phyloP scores from a whole-genome alignment of 768 basidiomycete genomes.

The Leccinum olivaceopallidum region DNA sequence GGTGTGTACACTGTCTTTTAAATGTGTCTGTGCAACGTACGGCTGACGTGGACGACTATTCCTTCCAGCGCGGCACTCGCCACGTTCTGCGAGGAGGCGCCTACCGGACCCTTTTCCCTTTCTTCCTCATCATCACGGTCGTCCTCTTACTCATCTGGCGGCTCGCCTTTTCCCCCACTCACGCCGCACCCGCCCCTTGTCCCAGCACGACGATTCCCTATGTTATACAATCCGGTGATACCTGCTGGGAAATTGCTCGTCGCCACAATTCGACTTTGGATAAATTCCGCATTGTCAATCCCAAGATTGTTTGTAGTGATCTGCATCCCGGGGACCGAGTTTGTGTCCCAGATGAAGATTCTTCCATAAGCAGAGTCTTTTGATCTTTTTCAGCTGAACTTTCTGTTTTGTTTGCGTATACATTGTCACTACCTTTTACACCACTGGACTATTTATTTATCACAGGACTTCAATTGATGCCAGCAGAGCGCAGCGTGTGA shows the following conservation, averaged over 20 bases:
- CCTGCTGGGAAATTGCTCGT: constrained; percentile 63
- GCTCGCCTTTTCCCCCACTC: constrained; percentile 44
- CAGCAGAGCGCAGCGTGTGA: constrained; percentile 5
- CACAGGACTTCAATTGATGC: background rate
- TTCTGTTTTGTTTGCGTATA: constrained; percentile 5
- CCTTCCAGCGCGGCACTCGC: constrained; percentile 26
- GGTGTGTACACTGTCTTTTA: constrained; percentile 32
- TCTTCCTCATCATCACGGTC: constrained; percentile 69
- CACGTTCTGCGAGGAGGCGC: constrained; percentile 39
- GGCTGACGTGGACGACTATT: constrained; percentile 22
- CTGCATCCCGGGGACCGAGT: constrained; percentile 60
- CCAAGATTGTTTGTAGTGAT: constrained; percentile 52
- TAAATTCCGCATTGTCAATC: constrained; percentile 51
- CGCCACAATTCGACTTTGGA: constrained; percentile 51
- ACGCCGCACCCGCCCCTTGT: constrained; percentile 26
- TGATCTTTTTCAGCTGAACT: constrained; percentile 7
- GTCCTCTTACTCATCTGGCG: constrained; percentile 65
- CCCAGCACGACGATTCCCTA: constrained; percentile 43
- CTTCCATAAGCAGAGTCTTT: constrained; percentile 34
- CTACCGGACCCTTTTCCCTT: constrained; percentile 67
- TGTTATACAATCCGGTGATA: constrained; percentile 57
- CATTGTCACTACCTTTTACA: constrained; percentile 9
- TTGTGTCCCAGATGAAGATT: constrained; percentile 52
- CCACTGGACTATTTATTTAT: constrained; percentile 7
- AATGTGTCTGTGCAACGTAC: background rate